Evolutionary conservation across 164 flowering plant genomes (phyloP).

Genomic region (Taxillus chinensis): DNA sequence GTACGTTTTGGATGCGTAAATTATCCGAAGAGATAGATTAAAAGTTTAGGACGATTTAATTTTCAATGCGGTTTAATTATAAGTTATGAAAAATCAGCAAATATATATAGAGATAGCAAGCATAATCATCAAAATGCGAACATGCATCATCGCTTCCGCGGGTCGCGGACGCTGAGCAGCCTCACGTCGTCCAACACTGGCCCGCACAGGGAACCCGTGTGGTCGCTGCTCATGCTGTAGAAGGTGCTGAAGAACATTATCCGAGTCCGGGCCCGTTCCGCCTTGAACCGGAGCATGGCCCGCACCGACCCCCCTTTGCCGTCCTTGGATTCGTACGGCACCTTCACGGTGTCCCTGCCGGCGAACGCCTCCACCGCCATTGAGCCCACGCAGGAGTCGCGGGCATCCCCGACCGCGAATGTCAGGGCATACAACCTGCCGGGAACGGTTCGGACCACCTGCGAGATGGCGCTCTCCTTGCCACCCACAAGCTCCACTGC

Average conservation of each 20-base stretch:
- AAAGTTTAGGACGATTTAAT: too few relatives aligned
- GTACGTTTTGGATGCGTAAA: too few relatives aligned
- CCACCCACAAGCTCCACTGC: background rate
- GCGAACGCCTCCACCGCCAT: slow-evolving; percentile 3
- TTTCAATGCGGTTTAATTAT: too few relatives aligned
- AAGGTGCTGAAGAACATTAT: slow-evolving; percentile 53
- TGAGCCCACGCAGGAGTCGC: background rate
- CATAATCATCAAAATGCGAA: too few relatives aligned
- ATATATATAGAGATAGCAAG: too few relatives aligned
- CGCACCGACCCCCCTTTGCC: slow-evolving; percentile 1
- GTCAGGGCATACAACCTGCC: background rate
- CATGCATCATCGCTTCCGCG: too few relatives aligned
- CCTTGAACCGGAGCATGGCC: slow-evolving; percentile 11
- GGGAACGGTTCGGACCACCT: background rate
- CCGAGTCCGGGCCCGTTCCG: slow-evolving; percentile 32
- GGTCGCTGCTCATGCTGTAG: slow-evolving; percentile 50
- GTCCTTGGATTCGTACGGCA: background rate
- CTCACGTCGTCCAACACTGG: slow-evolving; percentile 70
- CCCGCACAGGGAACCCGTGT: slow-evolving; percentile 57
- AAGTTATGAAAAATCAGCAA: too few relatives aligned
- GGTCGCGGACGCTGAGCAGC: slow-evolving; percentile 34
- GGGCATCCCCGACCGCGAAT: background rate
- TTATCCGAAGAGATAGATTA: too few relatives aligned
- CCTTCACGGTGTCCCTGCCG: slow-evolving; percentile 1
- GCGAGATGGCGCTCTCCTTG: background rate